Base-by-base conservation (phyloP, 164 flowering plant genomes). In the Chimonanthus praecox region DNA sequence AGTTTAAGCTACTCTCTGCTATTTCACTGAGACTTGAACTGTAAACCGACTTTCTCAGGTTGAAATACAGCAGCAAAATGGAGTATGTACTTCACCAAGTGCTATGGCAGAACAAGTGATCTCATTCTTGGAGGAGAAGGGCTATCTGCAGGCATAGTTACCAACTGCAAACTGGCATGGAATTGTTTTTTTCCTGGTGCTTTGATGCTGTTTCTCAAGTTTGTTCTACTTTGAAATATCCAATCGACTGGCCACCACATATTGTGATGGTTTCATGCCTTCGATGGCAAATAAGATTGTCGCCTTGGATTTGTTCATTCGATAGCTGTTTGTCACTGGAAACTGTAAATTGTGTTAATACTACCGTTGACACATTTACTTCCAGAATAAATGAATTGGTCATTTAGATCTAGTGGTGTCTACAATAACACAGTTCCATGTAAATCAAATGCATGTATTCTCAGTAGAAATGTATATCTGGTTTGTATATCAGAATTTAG, bases 101-200 rank as follows among this genome's bases (percentile, higher is more conserved):
- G 86, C 81, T 46, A 85, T 88, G 92, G 94, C 94, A 5, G 87
- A 81, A 71, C 75, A 79, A 71, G 94, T 88, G 77, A 78, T 93
- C 49, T 76, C 87, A 18, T 92, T 84, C 85, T 80, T 94, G 85
- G 92, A 90, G 65, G 85, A 80, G 66, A 88, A 89, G 44, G 92
- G 94, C 9, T 92, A 85, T 73, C 75, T 94, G 76, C 81, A 78
- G 72, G 87, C 89, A 47, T 88, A 79, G 67, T 44, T 33, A 33
- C 66, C 9, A 44, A 21, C 66, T 6, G 16, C 66, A 20, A 4
- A 21, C 21, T 18, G 21, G 66, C 46, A 58, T 58, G 16, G 61
- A 58, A 6, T 10, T n/a, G 10, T 10, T 10, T 58, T 58, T 58
- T 4, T 13, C 61, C 61, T 9, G 16, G 61, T 58, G 11, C 11